Conservation (phyloP, 108 stramenopile genomes). For the Aureococcus anophagefferens region DNA sequence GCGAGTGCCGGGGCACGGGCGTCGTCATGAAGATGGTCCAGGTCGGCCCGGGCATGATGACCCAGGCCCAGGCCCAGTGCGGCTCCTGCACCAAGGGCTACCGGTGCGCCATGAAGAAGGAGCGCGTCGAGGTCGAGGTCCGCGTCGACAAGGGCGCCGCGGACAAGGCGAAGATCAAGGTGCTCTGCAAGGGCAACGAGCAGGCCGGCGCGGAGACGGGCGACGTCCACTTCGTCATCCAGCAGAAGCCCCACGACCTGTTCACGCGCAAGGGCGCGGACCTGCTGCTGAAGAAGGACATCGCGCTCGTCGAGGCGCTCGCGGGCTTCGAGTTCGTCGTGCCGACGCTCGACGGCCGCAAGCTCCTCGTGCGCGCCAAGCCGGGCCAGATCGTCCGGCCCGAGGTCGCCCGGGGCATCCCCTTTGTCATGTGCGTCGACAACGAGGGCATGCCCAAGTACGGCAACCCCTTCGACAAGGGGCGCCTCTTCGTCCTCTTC, state of each 20-base stretch:
- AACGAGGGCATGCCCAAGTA: slow-evolving; percentile 92
- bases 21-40: slow-evolving; percentile 71
- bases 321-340: slow-evolving; percentile 65
- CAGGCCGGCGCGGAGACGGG: slow-evolving; percentile 76
- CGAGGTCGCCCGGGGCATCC: slow-evolving; percentile 48
- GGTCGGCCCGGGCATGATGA: slow-evolving; percentile 81
- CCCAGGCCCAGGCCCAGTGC: slow-evolving; percentile 71
- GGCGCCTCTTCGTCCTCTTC: slow-evolving; percentile 72
- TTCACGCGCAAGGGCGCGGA: slow-evolving; percentile 90
- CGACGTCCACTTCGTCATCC: slow-evolving; percentile 89
- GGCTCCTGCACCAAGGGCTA: slow-evolving; percentile 58
- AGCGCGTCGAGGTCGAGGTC: slow-evolving; percentile 75
- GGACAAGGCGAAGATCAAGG: slow-evolving; percentile 80
- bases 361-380: slow-evolving; percentile 42
- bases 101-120: slow-evolving; percentile 52
- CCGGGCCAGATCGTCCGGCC: slow-evolving; percentile 72
- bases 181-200: slow-evolving; percentile 85
- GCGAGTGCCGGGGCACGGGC: slow-evolving; percentile 70
- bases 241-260: slow-evolving; percentile 81
- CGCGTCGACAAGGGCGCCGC: slow-evolving; percentile 88
- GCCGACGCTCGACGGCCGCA: slow-evolving; percentile 47
- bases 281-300: slow-evolving; percentile 67
- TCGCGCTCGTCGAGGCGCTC: slow-evolving; percentile 82
- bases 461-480: slow-evolving; percentile 81
- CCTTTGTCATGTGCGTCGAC: slow-evolving; percentile 68